Percentiles rank a stretch among this genome's conserved stretches.
Evolutionary conservation across 192 early-diverging fungal species (phyloP).

Genomic region (Funneliformis geosporum): DNA sequence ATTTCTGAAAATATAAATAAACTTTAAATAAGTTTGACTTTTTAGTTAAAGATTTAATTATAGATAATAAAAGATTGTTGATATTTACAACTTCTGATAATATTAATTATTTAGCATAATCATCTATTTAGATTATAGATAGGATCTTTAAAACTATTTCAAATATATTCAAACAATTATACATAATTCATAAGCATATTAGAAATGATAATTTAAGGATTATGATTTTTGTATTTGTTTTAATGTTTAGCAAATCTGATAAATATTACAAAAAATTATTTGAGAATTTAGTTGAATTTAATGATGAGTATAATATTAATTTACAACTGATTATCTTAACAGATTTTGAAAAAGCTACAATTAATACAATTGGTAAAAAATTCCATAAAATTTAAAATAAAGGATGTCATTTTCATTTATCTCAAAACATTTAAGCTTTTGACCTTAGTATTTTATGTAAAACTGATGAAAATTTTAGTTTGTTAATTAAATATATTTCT

Average conservation of each 20-base stretch:
- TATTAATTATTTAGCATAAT: no score
- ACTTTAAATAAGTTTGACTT: no score
- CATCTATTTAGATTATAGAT: conserved; percentile 7
- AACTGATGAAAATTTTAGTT: conserved; percentile 1
- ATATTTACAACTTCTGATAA: no score
- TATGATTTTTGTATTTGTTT: no score
- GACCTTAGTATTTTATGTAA: not conserved
- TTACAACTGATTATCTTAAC: no score
- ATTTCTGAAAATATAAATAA: no score
- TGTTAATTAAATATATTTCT: not conserved
- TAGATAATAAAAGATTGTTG: no score
- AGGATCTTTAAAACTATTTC: not conserved
- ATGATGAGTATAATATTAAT: not conserved
- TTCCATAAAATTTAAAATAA: no score
- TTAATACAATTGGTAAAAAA: no score
- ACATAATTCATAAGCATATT: not conserved
- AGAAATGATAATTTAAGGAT: no score
- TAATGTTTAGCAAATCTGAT: not conserved
- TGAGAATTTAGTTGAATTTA: not conserved
- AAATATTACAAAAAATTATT: not conserved
- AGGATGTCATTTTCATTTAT: not conserved
- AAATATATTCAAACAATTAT: conserved; percentile 3
- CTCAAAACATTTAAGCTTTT: not conserved
- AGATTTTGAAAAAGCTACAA: no score
- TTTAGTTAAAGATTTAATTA: no score